Evolutionary conservation across 306 rosid species (phyloP).

Genomic region (Vigna radiata): DNA sequence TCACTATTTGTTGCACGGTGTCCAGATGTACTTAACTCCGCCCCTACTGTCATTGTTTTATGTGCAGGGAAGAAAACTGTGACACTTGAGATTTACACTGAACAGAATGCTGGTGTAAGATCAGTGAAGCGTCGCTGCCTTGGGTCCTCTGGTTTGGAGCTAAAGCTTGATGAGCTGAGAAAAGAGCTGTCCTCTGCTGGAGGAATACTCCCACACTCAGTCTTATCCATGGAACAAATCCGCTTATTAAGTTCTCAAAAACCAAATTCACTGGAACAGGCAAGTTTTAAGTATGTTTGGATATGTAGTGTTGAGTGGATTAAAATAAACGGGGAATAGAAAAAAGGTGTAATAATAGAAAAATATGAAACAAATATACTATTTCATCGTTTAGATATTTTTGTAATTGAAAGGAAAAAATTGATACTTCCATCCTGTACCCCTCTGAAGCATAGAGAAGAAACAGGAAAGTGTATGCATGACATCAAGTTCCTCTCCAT

Average conservation of each 20-base stretch:
- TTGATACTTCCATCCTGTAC: conserved; percentile 3
- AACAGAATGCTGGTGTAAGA: conserved; percentile 56
- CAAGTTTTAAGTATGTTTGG: conserved; percentile 42
- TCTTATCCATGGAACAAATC: conserved; percentile 83
- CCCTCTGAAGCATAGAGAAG: neutral
- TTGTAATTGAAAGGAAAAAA: neutral
- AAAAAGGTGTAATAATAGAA: neutral
- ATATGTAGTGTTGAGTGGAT: neutral
- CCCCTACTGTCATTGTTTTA: conserved; percentile 12
- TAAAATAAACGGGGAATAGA: neutral
- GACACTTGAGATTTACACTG: conserved; percentile 64
- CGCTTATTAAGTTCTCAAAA: conserved; percentile 67
- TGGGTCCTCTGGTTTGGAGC: conserved; percentile 71
- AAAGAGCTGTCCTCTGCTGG: conserved; percentile 78
- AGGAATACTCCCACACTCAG: conserved; percentile 88
- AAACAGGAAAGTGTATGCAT: neutral
- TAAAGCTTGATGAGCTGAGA: conserved; percentile 81
- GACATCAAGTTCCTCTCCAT: neutral
- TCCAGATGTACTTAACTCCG: conserved; percentile 25
- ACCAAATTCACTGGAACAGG: conserved; percentile 78
- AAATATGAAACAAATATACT: neutral
- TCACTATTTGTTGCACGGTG: conserved; percentile 23
- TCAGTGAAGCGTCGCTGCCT: conserved; percentile 56
- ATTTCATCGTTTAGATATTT: neutral
- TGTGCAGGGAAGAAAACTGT: conserved; percentile 68